Percentiles rank a stretch among this genome's conserved stretches.
phyloP scores from a whole-genome alignment of 1,284 basidiomycete species.

The Ustilago xerochloae region DNA sequence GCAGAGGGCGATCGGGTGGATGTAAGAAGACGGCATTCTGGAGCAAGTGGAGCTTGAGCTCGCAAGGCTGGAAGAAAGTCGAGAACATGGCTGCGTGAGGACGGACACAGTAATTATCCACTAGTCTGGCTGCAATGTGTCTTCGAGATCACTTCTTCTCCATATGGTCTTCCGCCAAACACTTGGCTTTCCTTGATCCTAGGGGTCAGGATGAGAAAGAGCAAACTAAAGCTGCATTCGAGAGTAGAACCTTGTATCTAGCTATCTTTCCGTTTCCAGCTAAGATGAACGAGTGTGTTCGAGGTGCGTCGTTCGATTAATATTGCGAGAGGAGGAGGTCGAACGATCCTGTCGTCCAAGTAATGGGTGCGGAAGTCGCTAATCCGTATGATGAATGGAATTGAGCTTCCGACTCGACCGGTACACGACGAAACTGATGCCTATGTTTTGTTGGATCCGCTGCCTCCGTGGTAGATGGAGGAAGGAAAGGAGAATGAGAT shows the following conservation, averaged over 20 bases:
- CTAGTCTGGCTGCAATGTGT: background rate
- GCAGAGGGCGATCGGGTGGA: constrained; percentile 58
- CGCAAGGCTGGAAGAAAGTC: constrained; percentile 62
- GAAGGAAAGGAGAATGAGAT: background rate
- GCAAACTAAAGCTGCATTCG: background rate
- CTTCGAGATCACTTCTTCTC: background rate
- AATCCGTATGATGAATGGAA: no score
- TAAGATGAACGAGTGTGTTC: background rate
- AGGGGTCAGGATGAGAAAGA: background rate
- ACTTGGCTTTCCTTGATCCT: background rate
- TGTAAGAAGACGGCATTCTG: constrained; percentile 65
- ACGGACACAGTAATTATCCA: background rate
- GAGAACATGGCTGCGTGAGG: constrained; percentile 47
- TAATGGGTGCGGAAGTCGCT: background rate
- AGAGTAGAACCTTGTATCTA: no score
- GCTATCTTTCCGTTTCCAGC: no score
- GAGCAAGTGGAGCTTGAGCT: constrained; percentile 64
- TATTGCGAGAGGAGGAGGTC: background rate
- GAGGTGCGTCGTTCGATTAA: background rate
- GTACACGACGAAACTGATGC: background rate
- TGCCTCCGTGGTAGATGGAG: background rate
- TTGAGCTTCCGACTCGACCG: no score
- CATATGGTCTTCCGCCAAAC: background rate
- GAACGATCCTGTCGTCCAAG: background rate
- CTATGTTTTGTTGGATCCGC: background rate